Evolutionary conservation across 306 rosid genomes (phyloP).

Genomic region (Medicago ruthenica): DNA sequence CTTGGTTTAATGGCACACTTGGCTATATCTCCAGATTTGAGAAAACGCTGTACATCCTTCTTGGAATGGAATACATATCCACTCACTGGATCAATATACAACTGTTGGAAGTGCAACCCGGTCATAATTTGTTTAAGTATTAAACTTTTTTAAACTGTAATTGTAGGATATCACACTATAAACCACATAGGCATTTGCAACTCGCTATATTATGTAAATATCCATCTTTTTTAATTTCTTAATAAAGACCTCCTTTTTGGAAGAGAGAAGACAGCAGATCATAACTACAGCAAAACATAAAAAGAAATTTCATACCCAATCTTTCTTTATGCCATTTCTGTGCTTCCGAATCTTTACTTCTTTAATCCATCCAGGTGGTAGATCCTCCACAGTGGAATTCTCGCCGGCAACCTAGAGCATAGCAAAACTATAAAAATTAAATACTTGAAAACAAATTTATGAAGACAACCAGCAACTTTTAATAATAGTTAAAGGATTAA

Average conservation of each 20-base stretch:
- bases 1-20: constrained; percentile 44
- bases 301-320: constrained; percentile 50
- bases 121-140: constrained; percentile 38
- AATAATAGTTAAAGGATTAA: constrained; percentile 28
- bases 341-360: constrained; percentile 63
- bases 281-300: constrained; percentile 31
- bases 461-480: constrained; percentile 33
- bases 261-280: constrained; percentile 8
- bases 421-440: constrained; percentile 34
- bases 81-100: constrained; percentile 53
- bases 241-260: constrained; percentile 16
- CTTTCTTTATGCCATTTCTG: constrained; percentile 49
- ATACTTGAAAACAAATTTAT: constrained; percentile 30
- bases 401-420: constrained; percentile 64
- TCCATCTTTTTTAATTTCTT: constrained; percentile 3
- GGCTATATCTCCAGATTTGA: constrained; percentile 48
- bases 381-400: constrained; percentile 62
- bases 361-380: constrained; percentile 82
- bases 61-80: constrained; percentile 55
- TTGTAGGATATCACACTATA: constrained; percentile 25
- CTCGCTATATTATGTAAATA: constrained; percentile 2
- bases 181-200: constrained; percentile 30
- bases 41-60: constrained; percentile 54
- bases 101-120: constrained; percentile 47
- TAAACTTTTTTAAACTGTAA: constrained; percentile 27